Conservation (phyloP, 345 rosid species). For the Clausena lansium region DNA sequence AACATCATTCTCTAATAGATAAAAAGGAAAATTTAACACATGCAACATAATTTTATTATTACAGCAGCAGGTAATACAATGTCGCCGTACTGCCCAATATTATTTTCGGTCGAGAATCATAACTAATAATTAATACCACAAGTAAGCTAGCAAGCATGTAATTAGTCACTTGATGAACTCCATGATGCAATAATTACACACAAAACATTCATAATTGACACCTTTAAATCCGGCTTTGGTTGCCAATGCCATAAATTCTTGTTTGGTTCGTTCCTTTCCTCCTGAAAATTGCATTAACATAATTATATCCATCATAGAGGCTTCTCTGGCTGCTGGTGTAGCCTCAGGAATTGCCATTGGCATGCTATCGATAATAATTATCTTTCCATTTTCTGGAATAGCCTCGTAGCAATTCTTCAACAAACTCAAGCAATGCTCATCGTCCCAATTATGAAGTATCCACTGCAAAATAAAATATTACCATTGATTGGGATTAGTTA, state of each 20-base stretch:
- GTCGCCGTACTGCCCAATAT: too few species aligned
- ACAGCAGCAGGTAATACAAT: too few species aligned
- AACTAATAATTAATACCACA: too few species aligned
- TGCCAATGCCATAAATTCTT: constrained; percentile 19
- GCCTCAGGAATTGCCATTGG: constrained; percentile 30
- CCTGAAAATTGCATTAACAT: constrained; percentile 20
- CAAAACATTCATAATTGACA: neutral
- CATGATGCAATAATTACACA: constrained; percentile 20
- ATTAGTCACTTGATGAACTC: constrained; percentile 22
- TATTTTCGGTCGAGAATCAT: too few species aligned
- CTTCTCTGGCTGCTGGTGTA: constrained; percentile 6
- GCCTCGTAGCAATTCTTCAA: constrained; percentile 47
- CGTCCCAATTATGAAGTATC: constrained; percentile 51
- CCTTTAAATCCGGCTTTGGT: constrained; percentile 17
- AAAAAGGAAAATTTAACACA: too few species aligned
- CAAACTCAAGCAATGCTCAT: constrained; percentile 40
- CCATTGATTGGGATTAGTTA: neutral
- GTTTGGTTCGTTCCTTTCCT: constrained; percentile 14
- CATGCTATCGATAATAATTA: constrained; percentile 33
- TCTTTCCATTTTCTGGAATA: constrained; percentile 42
- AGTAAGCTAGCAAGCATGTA: too few species aligned
- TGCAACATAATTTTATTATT: too few species aligned
- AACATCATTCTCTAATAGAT: too few species aligned
- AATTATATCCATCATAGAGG: constrained; percentile 8
- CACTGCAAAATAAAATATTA: constrained; percentile 11